These are phyloP conservation scores for Eucalyptus cloeziana DNA, from an alignment of 345 rosid genomes.

Conservation along the genomic window DNA sequence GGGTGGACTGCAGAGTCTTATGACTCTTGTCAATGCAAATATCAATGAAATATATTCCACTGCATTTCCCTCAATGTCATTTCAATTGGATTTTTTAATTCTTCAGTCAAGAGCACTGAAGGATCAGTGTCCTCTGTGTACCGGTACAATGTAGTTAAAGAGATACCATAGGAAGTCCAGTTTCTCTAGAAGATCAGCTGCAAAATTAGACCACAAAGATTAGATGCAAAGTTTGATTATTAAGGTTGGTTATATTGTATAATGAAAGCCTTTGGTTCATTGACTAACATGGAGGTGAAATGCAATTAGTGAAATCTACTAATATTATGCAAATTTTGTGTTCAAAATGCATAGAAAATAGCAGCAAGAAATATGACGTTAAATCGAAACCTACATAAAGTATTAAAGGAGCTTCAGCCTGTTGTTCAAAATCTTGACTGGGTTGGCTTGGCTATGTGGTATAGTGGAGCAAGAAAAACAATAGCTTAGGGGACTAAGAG, in stretches of 20 bases:
- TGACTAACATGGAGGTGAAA: neutral
- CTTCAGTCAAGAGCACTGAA: neutral
- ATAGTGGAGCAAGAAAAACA: neutral
- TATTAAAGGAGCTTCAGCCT: neutral
- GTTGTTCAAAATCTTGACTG: neutral
- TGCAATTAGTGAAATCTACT: neutral
- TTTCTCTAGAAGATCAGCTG: neutral
- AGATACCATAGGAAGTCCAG: neutral
- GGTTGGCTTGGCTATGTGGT: neutral
- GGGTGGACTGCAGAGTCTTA: neutral
- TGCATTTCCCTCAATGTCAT: neutral
- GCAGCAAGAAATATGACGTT: neutral
- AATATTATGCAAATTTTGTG: neutral
- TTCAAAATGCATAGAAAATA: neutral
- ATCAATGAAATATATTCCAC: neutral
- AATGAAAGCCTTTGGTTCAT: neutral
- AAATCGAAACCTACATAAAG: neutral
- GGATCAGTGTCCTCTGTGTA: neutral
- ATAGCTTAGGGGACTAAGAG: neutral
- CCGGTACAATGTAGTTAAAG: neutral
- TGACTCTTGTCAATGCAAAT: neutral
- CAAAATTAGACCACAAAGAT: neutral
- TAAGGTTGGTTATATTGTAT: neutral
- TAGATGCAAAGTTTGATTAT: neutral
- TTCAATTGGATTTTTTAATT: neutral